Evolutionary conservation across 73 alveolate genomes (phyloP).

Genomic region (Urostyla sp.): DNA sequence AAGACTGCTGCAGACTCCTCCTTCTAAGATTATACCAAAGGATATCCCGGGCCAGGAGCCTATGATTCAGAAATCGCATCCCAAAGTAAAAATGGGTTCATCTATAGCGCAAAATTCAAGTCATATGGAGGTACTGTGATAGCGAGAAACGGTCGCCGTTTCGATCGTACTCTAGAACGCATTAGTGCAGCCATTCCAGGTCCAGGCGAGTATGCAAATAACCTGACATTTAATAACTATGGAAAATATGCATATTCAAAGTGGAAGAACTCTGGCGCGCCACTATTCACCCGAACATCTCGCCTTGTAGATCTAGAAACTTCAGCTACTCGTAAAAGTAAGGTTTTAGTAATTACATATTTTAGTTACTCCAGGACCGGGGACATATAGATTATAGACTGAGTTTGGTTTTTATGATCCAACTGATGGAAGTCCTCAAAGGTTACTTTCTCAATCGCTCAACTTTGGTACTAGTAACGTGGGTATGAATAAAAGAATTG

Average conservation of each 20-base stretch:
- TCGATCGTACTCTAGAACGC: slow-evolving; percentile 3
- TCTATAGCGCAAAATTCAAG: slow-evolving; percentile 17
- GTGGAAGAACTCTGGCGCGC: slow-evolving; percentile 45
- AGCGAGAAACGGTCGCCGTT: slow-evolving; percentile 6
- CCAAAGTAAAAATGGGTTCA: slow-evolving; percentile 33
- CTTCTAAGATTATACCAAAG: slow-evolving; percentile 5
- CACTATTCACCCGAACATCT: slow-evolving; percentile 14
- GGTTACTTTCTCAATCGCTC: too few relatives aligned
- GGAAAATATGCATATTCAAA: slow-evolving; percentile 29
- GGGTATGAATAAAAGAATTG: too few relatives aligned
- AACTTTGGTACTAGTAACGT: too few relatives aligned
- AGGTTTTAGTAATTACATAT: neutral
- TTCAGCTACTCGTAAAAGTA: slow-evolving; percentile 50
- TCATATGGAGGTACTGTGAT: slow-evolving; percentile 41
- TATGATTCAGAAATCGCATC: neutral
- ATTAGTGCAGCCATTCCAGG: slow-evolving; percentile 47
- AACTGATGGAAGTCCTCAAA: too few relatives aligned
- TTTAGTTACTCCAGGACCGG: slow-evolving; percentile 92
- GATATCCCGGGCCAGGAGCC: slow-evolving; percentile 47
- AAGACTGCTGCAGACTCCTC: slow-evolving; percentile 38
- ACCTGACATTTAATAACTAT: neutral
- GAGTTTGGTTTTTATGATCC: slow-evolving; percentile 90
- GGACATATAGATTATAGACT: slow-evolving; percentile 83
- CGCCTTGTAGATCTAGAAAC: slow-evolving; percentile 8
- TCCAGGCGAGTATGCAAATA: slow-evolving; percentile 50